phyloP scores from a whole-genome alignment of 1,284 basidiomycete genomes.

The Irpex sp. region DNA sequence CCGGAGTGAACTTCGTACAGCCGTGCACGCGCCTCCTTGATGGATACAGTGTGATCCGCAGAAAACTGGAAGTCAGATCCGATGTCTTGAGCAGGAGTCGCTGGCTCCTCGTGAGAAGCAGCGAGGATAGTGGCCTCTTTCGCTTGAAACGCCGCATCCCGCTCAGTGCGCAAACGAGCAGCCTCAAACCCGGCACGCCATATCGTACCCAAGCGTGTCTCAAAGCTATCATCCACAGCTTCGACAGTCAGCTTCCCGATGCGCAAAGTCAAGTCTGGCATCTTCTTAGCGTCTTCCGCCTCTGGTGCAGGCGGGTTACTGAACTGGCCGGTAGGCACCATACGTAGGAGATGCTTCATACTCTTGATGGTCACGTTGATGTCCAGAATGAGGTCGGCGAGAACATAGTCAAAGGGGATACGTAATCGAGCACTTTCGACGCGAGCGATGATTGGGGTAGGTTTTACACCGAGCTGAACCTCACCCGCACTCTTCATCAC shows the following conservation, averaged over 20 bases:
- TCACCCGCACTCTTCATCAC: constrained; percentile 54
- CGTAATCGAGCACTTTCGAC: constrained; percentile 68
- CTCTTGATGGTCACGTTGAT: constrained; percentile 62
- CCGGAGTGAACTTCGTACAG: constrained; percentile 74
- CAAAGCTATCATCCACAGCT: constrained; percentile 84
- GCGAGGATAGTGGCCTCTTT: constrained; percentile 66
- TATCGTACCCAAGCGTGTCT: constrained; percentile 75
- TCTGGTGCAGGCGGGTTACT: constrained; percentile 48
- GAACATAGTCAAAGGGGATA: constrained; percentile 75
- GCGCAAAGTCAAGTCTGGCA: constrained; percentile 63
- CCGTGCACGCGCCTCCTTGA: constrained; percentile 70
- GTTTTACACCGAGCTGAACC: constrained; percentile 13
- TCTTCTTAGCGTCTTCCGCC: constrained; percentile 63
- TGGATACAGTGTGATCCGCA: constrained; percentile 57
- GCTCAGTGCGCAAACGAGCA: constrained; percentile 65
- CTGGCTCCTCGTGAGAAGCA: constrained; percentile 19
- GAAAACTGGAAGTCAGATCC: constrained; percentile 48
- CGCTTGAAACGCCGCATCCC: constrained; percentile 78
- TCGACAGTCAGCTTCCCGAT: constrained; percentile 68
- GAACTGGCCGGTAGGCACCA: constrained; percentile 43
- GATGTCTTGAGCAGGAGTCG: constrained; percentile 14
- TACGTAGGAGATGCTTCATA: constrained; percentile 54
- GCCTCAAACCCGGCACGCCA: constrained; percentile 77
- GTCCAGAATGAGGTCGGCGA: constrained; percentile 72
- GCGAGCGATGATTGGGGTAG: constrained; percentile 39